Percentiles rank a stretch among this genome's conserved stretches.
Evolutionary conservation across 768 basidiomycete genomes (phyloP).

Genomic region (Calocybe cyanea): DNA sequence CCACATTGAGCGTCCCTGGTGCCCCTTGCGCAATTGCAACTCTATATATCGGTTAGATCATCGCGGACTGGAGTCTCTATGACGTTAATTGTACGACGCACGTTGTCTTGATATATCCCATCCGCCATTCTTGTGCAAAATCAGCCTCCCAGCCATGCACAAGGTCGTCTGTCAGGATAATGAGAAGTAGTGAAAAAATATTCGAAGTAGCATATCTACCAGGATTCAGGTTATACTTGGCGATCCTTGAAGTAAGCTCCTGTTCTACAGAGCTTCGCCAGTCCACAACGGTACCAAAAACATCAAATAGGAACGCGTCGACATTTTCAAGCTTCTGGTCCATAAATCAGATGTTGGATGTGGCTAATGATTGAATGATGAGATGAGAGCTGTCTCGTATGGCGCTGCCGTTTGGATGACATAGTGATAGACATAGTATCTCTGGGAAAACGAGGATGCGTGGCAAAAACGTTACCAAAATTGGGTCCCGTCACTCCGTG

Average conservation of each 20-base stretch:
- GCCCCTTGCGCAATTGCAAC: conserved; percentile 40
- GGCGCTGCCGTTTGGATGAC: no score
- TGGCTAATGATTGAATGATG: no score
- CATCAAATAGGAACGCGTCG: conserved; percentile 44
- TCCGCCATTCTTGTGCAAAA: conserved; percentile 58
- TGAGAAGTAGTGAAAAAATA: background rate
- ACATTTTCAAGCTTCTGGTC: conserved; percentile 21
- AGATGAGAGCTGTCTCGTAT: no score
- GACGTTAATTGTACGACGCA: conserved; percentile 20
- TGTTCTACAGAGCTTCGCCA: conserved; percentile 32
- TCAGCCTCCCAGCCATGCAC: conserved; percentile 33
- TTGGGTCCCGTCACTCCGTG: no score
- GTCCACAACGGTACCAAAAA: conserved; percentile 50
- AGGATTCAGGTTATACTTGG: conserved; percentile 24
- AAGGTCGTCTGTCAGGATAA: conserved; percentile 13
- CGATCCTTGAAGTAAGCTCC: conserved; percentile 27
- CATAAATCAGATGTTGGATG: background rate
- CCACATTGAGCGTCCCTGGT: conserved; percentile 46
- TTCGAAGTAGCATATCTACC: background rate
- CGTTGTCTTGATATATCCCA: conserved; percentile 46
- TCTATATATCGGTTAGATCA: conserved; percentile 23
- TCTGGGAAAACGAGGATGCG: no score
- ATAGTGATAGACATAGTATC: no score
- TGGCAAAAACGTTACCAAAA: no score
- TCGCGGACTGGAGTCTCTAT: background rate